phyloP scores from a whole-genome alignment of 1,284 basidiomycete genomes.

The Heterobasidion annosum region DNA sequence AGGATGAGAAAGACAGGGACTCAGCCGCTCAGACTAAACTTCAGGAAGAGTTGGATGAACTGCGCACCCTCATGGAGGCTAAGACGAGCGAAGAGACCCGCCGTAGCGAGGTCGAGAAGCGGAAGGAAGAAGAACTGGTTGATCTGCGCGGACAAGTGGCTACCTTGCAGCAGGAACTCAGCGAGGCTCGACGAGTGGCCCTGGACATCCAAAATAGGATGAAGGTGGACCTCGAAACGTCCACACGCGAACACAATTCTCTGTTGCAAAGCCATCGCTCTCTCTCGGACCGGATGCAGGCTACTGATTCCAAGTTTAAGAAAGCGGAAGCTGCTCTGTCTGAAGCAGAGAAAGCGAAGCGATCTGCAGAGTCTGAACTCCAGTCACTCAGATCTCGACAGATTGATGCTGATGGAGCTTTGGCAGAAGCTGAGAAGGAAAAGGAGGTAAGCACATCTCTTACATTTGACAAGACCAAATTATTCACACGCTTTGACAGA shows the following conservation, averaged over 20 bases:
- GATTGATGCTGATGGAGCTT: slow-evolving; percentile 58
- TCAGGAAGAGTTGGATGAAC: slow-evolving; percentile 80
- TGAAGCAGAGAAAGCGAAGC: slow-evolving; percentile 65
- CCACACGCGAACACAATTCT: slow-evolving; percentile 45
- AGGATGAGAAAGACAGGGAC: slow-evolving; percentile 51
- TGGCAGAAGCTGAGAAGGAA: slow-evolving; percentile 51
- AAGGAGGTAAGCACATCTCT: slow-evolving; percentile 54
- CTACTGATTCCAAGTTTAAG: slow-evolving; percentile 40
- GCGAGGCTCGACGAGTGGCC: slow-evolving; percentile 45
- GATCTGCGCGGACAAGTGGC: slow-evolving; percentile 64
- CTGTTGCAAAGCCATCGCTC: slow-evolving; percentile 54
- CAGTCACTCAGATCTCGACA: slow-evolving; percentile 65
- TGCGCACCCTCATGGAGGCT: slow-evolving; percentile 73
- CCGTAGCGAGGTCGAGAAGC: slow-evolving; percentile 78
- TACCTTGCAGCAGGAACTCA: slow-evolving; percentile 52
- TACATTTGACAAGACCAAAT: not conserved
- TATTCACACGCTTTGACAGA: slow-evolving; percentile 28
- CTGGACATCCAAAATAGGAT: slow-evolving; percentile 60
- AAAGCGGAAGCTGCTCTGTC: slow-evolving; percentile 45
- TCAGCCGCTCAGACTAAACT: slow-evolving; percentile 48
- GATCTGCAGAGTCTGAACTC: slow-evolving; percentile 69
- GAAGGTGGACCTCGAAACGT: slow-evolving; percentile 58
- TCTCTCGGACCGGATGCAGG: slow-evolving; percentile 49
- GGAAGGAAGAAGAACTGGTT: slow-evolving; percentile 78
- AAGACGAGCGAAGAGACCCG: slow-evolving; percentile 84